Conservation (phyloP, 306 rosid genomes). For the Pueraria montana region DNA sequence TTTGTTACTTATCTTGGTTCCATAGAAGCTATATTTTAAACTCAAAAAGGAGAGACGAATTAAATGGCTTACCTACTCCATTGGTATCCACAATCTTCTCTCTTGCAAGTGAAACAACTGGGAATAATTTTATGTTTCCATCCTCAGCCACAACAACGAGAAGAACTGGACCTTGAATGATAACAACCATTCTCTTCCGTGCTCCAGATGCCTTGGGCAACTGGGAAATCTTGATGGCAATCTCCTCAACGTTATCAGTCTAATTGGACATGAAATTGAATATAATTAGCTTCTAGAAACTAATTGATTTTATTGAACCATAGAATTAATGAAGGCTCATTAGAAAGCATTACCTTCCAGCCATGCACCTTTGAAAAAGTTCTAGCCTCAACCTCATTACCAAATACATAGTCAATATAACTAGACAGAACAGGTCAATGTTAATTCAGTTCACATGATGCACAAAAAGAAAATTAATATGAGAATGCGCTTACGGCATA, state of each 20-base stretch:
- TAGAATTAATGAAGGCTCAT: not conserved
- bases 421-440: conserved; percentile 43
- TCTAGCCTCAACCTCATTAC: conserved; percentile 81
- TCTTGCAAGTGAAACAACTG: not conserved
- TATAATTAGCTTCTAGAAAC: not conserved
- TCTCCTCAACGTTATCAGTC: conserved; percentile 77
- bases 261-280: not conserved
- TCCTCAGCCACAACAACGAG: not conserved
- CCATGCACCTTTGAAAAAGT: conserved; percentile 74
- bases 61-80: not conserved
- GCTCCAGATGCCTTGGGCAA: too few relatives aligned
- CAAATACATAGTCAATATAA: conserved; percentile 75
- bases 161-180: conserved; percentile 38
- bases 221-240: too few relatives aligned
- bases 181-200: too few relatives aligned
- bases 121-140: not conserved
- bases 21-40: too few relatives aligned
- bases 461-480: not conserved
- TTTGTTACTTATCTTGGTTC: too few relatives aligned
- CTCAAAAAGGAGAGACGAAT: not conserved
- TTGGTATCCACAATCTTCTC: not conserved
- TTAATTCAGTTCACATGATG: conserved; percentile 24
- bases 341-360: not conserved
- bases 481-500: conserved; percentile 60
- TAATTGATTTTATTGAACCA: not conserved